Evolutionary conservation across 2,329 filamentous ascomycete species (phyloP), one percentile per base, ranked within the genome.

Genomic region (Aspergillus felis): DNA sequence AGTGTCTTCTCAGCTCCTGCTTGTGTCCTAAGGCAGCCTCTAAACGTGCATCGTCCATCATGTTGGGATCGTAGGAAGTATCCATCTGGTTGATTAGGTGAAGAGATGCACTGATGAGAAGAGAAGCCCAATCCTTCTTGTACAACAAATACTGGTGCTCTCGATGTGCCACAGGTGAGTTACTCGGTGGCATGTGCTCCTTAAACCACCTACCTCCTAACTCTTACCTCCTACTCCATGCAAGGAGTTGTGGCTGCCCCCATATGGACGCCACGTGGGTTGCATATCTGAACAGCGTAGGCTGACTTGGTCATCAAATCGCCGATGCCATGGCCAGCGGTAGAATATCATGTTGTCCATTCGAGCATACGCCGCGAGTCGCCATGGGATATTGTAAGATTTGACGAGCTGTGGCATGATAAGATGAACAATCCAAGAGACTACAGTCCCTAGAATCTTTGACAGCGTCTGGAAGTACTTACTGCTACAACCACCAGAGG

Each of bases 1-100:
- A 86, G 60, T 86, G 82, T n/a, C 84, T 76, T 52, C 78, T 77
- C 28, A 87, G 71, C 64, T 87, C 83, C 66, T 86, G 84, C 60
- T 76, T 77, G 65, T 87, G 83, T 1, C 84, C 84, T n/a, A 71
- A 54, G 2, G 68, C 63, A 7, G 66, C 62, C 42, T 70, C 68
- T 9, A 69, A 58, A 24, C 64, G 65, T 12, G 65, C 58, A n/a
- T 61, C 58, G 51, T 70, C 68, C 22, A 69, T 60, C 41, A 50
- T 51, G 9, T 50, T 22, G 22, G 10, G 10, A 46, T 7, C 42
- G 24, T 24, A 14, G n/a, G 22, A 46, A 46, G 42, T 20, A 20
- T 46, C 42, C 8, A 24, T 46, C 9, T 62, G 41, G 20, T 22
- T 38, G 38, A 25, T 10, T 27, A 41, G 35, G 3, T 14, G 14